Conservation (phyloP, 192 early-diverging fungal species). For the Coemansia sp. region DNA sequence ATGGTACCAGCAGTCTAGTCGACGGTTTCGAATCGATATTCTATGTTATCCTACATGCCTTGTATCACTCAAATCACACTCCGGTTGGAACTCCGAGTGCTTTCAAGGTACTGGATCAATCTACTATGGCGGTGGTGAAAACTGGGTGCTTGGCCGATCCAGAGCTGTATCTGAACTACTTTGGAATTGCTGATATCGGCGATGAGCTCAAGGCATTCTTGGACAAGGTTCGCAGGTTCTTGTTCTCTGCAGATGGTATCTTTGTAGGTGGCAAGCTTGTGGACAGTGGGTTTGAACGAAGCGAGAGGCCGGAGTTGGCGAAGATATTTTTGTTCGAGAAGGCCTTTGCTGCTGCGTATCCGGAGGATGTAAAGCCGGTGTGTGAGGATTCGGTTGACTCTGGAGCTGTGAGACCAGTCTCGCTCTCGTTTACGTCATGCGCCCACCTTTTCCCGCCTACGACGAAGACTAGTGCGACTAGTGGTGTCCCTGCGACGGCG, state of each 20-base stretch:
- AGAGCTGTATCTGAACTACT: neutral
- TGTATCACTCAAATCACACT: neutral
- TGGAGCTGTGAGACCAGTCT: neutral
- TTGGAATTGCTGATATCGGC: neutral
- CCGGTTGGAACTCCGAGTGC: neutral
- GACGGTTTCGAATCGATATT: slow-evolving; percentile 24
- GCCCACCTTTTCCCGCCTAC: neutral
- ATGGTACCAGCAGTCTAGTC: neutral
- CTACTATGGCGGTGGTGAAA: neutral
- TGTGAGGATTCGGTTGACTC: neutral
- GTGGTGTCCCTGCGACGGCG: neutral
- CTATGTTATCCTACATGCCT: slow-evolving; percentile 11
- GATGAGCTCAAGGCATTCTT: neutral
- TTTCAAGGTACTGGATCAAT: neutral
- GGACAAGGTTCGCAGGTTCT: neutral
- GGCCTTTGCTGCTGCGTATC: neutral
- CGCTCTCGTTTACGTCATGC: neutral
- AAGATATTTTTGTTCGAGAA: neutral
- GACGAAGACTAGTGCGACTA: neutral
- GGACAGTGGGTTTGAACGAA: neutral
- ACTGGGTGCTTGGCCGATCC: slow-evolving; percentile 1
- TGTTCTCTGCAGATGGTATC: neutral
- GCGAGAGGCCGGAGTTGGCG: neutral
- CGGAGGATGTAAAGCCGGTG: neutral
- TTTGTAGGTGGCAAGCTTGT: neutral